Percentiles rank a stretch among this genome's conserved stretches.
Evolutionary conservation across 2,329 filamentous ascomycete genomes (phyloP).

Genomic region (Dendryphion nanum): DNA sequence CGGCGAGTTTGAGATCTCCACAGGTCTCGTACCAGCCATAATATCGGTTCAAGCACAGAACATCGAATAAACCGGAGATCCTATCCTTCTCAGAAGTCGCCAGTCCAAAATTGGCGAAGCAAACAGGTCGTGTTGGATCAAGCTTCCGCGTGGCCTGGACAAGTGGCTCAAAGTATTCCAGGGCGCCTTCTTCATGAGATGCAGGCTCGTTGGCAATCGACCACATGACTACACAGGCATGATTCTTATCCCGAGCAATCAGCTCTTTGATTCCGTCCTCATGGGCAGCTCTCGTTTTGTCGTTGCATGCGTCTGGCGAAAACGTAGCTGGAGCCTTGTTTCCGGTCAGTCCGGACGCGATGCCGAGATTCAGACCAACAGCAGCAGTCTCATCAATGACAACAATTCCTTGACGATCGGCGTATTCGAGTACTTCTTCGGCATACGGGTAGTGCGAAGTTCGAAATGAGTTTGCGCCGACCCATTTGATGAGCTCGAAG

Average conservation of each 20-base stretch:
- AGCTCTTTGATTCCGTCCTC: conserved; percentile 6
- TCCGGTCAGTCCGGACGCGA: conserved; percentile 6
- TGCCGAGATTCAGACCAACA: conserved; percentile 4
- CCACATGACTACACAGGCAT: conserved; percentile 12
- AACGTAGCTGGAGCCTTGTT: not conserved
- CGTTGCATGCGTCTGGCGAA: conserved; percentile 3
- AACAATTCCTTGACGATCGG: conserved; percentile 10
- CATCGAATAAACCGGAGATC: conserved; percentile 10
- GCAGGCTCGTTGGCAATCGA: conserved; percentile 9
- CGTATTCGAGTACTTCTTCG: conserved; percentile 11
- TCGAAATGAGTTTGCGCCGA: conserved; percentile 11
- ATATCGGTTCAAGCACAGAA: conserved; percentile 10
- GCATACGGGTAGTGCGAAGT: conserved; percentile 12
- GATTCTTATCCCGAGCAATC: conserved; percentile 10
- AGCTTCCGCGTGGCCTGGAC: conserved; percentile 2
- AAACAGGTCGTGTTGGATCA: conserved; percentile 7
- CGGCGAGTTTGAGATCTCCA: conserved; percentile 8
- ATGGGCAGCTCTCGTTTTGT: conserved; percentile 3
- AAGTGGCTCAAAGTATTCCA: conserved; percentile 9
- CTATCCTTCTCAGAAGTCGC: conserved; percentile 7
- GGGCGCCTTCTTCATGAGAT: conserved; percentile 9
- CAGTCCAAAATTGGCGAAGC: conserved; percentile 9
- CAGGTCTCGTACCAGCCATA: conserved; percentile 11
- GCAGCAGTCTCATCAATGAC: conserved; percentile 12
- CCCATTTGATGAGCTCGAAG: conserved; percentile 9